Evolutionary conservation across 2,329 filamentous ascomycete genomes (phyloP), one percentile per base, ranked within the genome.

Genomic region (Sclerotinia subarctica): DNA sequence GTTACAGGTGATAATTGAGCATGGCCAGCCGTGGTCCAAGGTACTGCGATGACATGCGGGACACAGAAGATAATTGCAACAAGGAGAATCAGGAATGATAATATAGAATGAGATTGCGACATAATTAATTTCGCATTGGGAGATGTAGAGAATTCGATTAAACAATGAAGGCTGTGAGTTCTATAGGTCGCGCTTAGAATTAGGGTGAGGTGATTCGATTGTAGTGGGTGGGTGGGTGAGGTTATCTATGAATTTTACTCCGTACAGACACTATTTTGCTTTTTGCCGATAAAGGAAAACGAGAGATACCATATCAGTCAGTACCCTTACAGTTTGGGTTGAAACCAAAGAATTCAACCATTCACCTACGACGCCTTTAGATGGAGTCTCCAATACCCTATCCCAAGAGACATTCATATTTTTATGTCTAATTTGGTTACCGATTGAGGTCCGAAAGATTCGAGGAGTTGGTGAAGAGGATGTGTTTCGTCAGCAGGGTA

Each of bases 101-200:
- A 49, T 29, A 66, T 56, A 19, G 35, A 54, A 19, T 53, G 54
- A 38, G 32, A 56, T 56, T 94, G 94, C 81, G 97, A 94, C 85
- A 87, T 97, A 74, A 94, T 98, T 85, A 97, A 97, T 84, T 94
- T 94, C 79, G 94, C 94, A 77, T 95, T 94, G 72, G 94, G 94
- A 42, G 63, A 32, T 46, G 83, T 97, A 97, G 94, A 94, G 94
- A 72, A 97, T 38, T 24, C 54, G 11, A 8, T 38, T 6, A 62
- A 6, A 46, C 38, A 67, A 29, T 51, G 44, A 51, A 58, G 26
- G n/a, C 60, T 32, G 19, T 26, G n/a, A 38, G 42, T 24, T 49
- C 38, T 29, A 54, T 42, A 32, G 46, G n/a, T 51, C 60, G 60
- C 51, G 60, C 17, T 64, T 42, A 17, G n/a, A 64, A 42, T 64